Conservation (phyloP, 1,284 basidiomycete genomes). For the Prillingera fragicola region DNA sequence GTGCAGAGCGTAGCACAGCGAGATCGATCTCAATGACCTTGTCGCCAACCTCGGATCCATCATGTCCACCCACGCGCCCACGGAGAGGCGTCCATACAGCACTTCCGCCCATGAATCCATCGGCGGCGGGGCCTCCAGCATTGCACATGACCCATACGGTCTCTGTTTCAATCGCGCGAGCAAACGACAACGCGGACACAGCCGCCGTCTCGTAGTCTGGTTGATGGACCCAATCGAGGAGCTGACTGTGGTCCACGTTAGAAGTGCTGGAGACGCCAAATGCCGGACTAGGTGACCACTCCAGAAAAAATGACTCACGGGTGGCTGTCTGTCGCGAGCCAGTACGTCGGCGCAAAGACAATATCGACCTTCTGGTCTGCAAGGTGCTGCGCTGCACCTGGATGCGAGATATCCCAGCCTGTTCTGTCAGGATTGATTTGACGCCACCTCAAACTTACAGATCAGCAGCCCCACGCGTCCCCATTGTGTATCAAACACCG, state of each 20-base stretch:
- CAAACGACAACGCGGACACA: conserved; percentile 31
- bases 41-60: conserved; percentile 13
- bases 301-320: too few relatives aligned
- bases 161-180: conserved; percentile 43
- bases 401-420: conserved; percentile 48
- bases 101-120: conserved; percentile 23
- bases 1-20: conserved; percentile 27
- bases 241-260: conserved; percentile 18
- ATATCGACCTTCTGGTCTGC: conserved; percentile 40
- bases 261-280: too few relatives aligned
- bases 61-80: conserved; percentile 4
- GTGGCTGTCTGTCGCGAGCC: conserved; percentile 43
- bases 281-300: too few relatives aligned
- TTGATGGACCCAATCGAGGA: conserved; percentile 23
- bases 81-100: conserved; percentile 12
- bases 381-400: conserved; percentile 32
- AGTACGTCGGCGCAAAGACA: conserved; percentile 46
- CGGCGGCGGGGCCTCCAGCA: conserved; percentile 30
- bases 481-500: conserved; percentile 43
- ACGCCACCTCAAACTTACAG: conserved; percentile 20
- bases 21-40: conserved; percentile 28
- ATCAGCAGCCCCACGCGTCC: conserved; percentile 44
- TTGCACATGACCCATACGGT: conserved; percentile 43
- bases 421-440: neutral
- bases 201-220: conserved; percentile 35